phyloP scores from a whole-genome alignment of 2,329 filamentous ascomycete species.

The Diaporthe ilicicola region DNA sequence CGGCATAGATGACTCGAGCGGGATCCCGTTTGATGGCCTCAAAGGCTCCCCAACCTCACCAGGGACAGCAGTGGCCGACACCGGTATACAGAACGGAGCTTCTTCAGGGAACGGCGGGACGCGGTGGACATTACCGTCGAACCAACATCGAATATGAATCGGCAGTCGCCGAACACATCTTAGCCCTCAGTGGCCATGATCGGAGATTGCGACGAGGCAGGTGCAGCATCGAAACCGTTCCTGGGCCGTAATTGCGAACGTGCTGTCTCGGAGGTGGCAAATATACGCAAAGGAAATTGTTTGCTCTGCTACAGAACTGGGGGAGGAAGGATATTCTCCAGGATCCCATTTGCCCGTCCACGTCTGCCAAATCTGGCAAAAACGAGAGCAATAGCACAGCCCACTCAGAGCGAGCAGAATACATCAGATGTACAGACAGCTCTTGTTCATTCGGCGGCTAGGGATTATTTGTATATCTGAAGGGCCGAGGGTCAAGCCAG shows the following conservation, averaged over 20 bases:
- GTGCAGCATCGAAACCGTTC: not conserved
- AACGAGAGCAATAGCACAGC: not conserved
- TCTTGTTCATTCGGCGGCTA: not conserved
- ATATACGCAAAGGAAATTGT: not conserved
- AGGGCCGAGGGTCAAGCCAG: too few relatives aligned
- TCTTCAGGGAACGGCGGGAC: too few relatives aligned
- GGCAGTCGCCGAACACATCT: not conserved
- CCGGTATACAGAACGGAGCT: not conserved
- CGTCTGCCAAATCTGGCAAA: not conserved
- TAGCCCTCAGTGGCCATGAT: not conserved
- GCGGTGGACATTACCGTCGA: not conserved
- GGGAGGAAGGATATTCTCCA: too few relatives aligned
- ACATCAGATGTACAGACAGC: not conserved
- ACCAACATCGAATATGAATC: not conserved
- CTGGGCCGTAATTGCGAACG: not conserved
- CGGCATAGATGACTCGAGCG: not conserved
- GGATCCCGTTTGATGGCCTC: not conserved
- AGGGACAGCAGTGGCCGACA: not conserved
- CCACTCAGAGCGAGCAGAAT: not conserved
- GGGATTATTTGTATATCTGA: not conserved
- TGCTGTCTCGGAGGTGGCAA: not conserved
- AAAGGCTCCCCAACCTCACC: not conserved
- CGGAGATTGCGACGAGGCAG: not conserved
- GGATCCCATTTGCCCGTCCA: not conserved
- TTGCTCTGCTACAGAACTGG: not conserved